These are phyloP conservation scores for Colletotrichum falcatum DNA, from an alignment of 2,329 filamentous ascomycete species.

Conservation along the genomic window DNA sequence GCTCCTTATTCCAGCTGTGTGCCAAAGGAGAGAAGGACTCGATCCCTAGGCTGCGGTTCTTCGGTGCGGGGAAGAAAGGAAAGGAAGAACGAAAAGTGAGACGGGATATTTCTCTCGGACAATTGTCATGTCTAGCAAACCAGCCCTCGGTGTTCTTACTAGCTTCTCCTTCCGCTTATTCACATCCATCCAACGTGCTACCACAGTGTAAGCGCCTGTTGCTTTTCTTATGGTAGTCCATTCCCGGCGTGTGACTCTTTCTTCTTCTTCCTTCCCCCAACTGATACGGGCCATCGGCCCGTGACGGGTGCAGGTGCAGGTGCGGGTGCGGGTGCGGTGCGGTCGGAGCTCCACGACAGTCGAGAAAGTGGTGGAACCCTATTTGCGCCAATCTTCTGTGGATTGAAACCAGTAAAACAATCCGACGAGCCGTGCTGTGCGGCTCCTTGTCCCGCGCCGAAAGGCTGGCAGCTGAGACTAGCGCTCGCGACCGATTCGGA, in stretches of 20 bases:
- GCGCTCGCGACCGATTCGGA: background rate
- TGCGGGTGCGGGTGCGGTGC: background rate
- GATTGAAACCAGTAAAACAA: background rate
- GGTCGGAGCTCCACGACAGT: background rate
- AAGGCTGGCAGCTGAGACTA: background rate
- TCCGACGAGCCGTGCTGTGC: background rate
- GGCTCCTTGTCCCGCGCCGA: background rate
- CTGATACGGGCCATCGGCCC: constrained; percentile 31
- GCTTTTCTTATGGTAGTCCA: too few relatives aligned
- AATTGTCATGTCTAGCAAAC: background rate
- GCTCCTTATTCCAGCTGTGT: background rate
- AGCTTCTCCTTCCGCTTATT: background rate
- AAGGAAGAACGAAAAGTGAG: background rate
- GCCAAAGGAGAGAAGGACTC: background rate
- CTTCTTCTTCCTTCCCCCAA: background rate
- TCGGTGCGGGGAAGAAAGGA: background rate
- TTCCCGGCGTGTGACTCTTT: background rate
- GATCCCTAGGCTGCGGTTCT: background rate
- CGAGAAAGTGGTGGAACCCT: background rate
- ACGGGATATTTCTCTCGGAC: background rate
- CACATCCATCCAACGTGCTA: background rate
- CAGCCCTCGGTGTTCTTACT: background rate
- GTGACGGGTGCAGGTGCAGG: background rate
- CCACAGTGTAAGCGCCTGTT: background rate
- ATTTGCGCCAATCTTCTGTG: constrained; percentile 23